Base-by-base conservation (phyloP, 495 filamentous ascomycete species). In the Penicillium nucicola region DNA sequence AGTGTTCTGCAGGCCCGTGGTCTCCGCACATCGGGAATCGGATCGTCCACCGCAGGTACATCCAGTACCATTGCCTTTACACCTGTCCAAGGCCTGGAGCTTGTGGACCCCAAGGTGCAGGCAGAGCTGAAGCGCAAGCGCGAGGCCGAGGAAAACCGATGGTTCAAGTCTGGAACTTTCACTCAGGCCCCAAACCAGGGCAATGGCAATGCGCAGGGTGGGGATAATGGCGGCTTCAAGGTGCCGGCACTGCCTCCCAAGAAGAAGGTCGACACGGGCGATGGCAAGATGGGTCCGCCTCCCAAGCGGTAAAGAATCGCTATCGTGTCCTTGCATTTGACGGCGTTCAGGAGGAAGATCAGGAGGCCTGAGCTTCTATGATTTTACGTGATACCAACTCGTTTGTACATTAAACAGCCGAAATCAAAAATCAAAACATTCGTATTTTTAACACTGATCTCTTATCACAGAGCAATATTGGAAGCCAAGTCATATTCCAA, bases 121-220 rank as follows among this genome's bases (percentile, higher is more conserved):
- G 86, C 88, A 2, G 90, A 79, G 69, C 69, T 91, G 58, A 89
- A 75, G 57, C 78, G 90, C 52, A 97, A 97, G 75, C 77, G 88
- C 60, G 93, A 93, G 59, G 92, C 90, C 5, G 92, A 97, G 55
- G 89, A 95, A 61, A 92, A 97, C 65, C 77, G 89, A 34, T 97
- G 90, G 86, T 97, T 97, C 72, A 95, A 90, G 63, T 87, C 89
- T 18, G 95, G 93, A 2, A 93, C 91, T 4, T 98, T 98, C 53
- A 97, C 93, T 20, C 90, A 95, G 71, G 82, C 96, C 46, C 87
- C 88, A 13, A 73, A 77, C 34, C 72, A 68, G 43, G 67, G 60
- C 35, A 67, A 46, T 43, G 50, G 18, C 31, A 66, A 64, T n/a
- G 36, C 58, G 0, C 60, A 55, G 28, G 48, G 48, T 3, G 57